These are phyloP conservation scores for Talaromyces adpressus DNA, from an alignment of 495 filamentous ascomycete species.

Conservation along the genomic window DNA sequence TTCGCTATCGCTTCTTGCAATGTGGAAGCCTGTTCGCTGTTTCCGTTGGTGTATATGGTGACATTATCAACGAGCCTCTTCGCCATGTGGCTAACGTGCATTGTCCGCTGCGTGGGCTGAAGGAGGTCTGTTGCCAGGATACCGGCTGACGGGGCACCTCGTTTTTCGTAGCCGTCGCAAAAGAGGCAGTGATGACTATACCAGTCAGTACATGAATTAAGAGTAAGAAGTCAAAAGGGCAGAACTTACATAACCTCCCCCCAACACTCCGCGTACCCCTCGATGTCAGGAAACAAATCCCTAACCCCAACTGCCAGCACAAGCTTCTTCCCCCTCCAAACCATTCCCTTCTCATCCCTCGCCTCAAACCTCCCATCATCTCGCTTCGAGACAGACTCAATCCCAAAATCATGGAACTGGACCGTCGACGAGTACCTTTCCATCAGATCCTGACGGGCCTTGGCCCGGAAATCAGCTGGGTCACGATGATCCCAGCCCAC, in stretches of 20 bases:
- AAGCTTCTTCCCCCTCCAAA: slow-evolving; percentile 38
- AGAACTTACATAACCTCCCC: slow-evolving; percentile 19
- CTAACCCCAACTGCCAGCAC: slow-evolving; percentile 40
- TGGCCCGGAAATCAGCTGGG: slow-evolving; percentile 32
- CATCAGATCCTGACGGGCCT: slow-evolving; percentile 25
- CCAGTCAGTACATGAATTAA: not conserved
- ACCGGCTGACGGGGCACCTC: slow-evolving; percentile 20
- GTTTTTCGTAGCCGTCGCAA: slow-evolving; percentile 40
- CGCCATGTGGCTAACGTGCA: slow-evolving; percentile 15
- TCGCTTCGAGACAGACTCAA: slow-evolving; percentile 18
- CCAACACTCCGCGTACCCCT: slow-evolving; percentile 28
- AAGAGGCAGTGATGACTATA: slow-evolving; percentile 36
- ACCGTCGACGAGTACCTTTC: slow-evolving; percentile 34
- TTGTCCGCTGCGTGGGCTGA: slow-evolving; percentile 7
- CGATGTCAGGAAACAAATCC: slow-evolving; percentile 27
- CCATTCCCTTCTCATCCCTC: slow-evolving; percentile 19
- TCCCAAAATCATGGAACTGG: slow-evolving; percentile 23
- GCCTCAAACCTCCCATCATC: slow-evolving; percentile 23
- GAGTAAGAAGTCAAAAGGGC: too few relatives aligned
- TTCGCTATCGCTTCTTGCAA: not conserved
- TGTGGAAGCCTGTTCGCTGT: not conserved
- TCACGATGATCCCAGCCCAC: slow-evolving; percentile 38
- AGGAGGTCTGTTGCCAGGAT: slow-evolving; percentile 23
- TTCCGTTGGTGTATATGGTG: slow-evolving; percentile 25
- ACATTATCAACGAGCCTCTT: slow-evolving; percentile 14